phyloP scores from a whole-genome alignment of 176 grass and related monocot species.

The Aegilops longissima region DNA sequence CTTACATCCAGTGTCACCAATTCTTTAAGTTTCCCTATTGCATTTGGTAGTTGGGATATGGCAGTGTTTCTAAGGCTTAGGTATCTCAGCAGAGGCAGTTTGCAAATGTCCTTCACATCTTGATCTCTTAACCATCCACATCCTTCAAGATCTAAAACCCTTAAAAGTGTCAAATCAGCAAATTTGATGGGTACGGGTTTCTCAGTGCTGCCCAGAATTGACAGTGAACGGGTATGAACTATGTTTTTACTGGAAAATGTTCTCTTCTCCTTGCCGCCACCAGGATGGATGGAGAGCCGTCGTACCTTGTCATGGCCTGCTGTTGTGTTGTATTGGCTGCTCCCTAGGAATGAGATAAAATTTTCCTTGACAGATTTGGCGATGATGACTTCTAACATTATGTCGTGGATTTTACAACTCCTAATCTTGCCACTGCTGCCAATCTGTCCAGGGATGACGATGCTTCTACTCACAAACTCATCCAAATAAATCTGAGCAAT shows the following conservation, averaged over 20 bases:
- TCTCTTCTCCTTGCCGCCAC: neutral
- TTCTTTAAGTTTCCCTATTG: conserved; percentile 1
- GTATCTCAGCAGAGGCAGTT: conserved; percentile 6
- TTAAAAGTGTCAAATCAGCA: neutral
- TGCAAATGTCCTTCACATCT: conserved; percentile 2
- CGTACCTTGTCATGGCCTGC: conserved; percentile 5
- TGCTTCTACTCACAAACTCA: conserved; percentile 18
- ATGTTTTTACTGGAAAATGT: neutral
- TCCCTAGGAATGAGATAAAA: neutral
- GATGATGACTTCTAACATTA: conserved; percentile 19
- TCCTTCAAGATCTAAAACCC: conserved; percentile 19
- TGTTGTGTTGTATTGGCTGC: neutral
- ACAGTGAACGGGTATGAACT: neutral
- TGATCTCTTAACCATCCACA: neutral
- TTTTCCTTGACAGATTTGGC: conserved; percentile 3
- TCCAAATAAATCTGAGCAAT: neutral
- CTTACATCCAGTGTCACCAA: neutral
- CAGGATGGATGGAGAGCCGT: neutral
- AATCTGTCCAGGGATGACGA: neutral
- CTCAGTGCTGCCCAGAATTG: neutral
- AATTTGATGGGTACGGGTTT: neutral
- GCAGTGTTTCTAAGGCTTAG: neutral
- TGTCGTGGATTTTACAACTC: conserved; percentile 18
- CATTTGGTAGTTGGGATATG: neutral
- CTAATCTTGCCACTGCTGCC: neutral